Base-by-base conservation (phyloP, 306 rosid species). In the Medicago arabica region DNA sequence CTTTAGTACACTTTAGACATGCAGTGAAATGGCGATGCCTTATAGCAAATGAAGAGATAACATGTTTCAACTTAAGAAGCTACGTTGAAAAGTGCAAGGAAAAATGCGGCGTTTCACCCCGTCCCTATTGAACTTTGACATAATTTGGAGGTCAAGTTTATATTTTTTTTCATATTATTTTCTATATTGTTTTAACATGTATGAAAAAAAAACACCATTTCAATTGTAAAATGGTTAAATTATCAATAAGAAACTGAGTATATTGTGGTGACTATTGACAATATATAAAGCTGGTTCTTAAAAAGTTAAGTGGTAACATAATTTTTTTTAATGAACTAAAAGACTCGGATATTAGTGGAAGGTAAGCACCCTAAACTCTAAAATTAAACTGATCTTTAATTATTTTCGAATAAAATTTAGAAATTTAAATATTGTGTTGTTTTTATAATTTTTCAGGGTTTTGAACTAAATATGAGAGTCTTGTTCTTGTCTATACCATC, bases 301-400 rank as follows among this genome's bases (percentile, higher is more conserved):
- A 72, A 15, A 84, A 50, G 39, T 87, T 84, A 64, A 88, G 75
- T 0, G 85, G 91, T 83, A 87, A 85, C 71, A 87, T 91, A 14
- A 83, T 87, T 43, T 88, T 91, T 88, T 88, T 89, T 2, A 91
- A 91, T 76, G 93, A 92, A 43, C 79, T 91, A 7, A 80, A 59
- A 85, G 89, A 88, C 71, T n/a, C n/a, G n/a, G n/a, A n/a, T n/a
- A n/a, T n/a, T n/a, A n/a, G n/a, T n/a, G n/a, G n/a, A n/a, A n/a
- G n/a, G n/a, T n/a, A n/a, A n/a, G n/a, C n/a, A n/a, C n/a, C n/a
- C n/a, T n/a, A n/a, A n/a, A n/a, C n/a, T 69, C 16, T 40, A 18
- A 23, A 67, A 44, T 34, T 8, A 70, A 36, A 7, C 1, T 3
- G 41, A 36, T 43, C 15, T 71, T 17, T 34, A 59, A 18, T 47